Evolutionary conservation across 306 rosid genomes (phyloP), one percentile per base, ranked within the genome.

Genomic region (Pyrus betulifolia): DNA sequence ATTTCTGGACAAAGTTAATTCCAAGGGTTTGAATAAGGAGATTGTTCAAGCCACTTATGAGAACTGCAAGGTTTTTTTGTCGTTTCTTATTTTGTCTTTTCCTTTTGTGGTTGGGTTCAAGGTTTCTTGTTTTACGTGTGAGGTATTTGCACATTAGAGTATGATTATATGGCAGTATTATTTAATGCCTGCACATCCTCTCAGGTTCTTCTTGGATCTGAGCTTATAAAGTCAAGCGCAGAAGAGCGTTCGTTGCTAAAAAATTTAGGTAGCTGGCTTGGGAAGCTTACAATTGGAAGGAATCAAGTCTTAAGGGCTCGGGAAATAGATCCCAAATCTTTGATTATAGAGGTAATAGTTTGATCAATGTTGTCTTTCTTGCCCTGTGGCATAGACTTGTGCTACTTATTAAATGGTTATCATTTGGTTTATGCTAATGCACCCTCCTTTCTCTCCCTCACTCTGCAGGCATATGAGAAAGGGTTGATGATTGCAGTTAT

Each of bases 401-500:
- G 66, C 66, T 58, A 38, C 38, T 19, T 42, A 40, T 21, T 60
- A 35, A 19, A 5, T 78, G 42, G 28, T 59, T 68, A 11, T 57
- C 35, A 64, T 27, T 76, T 82, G 63, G 63, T 76, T 42, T 66
- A 57, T 62, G 15, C 70, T 75, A 35, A 64, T 57, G 27, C 49
- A 44, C 69, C 67, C 72, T 57, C 75, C 66, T 38, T 58, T 11
- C 5, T 5, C 18, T 66, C 31, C 67, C 74, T 71, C 30, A 71
- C 73, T 71, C 57, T 77, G 77, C 79, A 96, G 99, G 99, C 99
- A 55, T 96, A 96, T 88, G 99, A 92, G 85, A 96, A 96, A 83
- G 99, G 99, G 72, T 84, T 96, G 85, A 96, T 96, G 99, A 96
- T 96, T 84, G 99, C 99, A 49, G 98, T 96, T 54, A 91, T 96